Evolutionary conservation across 2,329 filamentous ascomycete genomes (phyloP).

Genomic region (Apiospora arundinis): DNA sequence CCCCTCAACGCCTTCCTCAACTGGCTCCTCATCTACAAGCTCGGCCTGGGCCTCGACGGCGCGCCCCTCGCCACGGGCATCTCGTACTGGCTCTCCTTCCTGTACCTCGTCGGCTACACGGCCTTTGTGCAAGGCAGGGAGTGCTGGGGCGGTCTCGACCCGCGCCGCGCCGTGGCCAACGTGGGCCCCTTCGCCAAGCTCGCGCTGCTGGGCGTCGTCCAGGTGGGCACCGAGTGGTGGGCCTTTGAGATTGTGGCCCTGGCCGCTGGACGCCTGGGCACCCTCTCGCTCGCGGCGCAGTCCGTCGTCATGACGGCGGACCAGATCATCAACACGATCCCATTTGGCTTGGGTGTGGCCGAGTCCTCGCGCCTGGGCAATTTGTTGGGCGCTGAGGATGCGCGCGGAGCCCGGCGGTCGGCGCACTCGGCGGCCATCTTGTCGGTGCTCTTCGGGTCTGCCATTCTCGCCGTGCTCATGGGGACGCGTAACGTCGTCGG

Average conservation of each 20-base stretch:
- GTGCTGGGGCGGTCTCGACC: slow-evolving; percentile 79
- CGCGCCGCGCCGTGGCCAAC: slow-evolving; percentile 68
- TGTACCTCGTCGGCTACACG: slow-evolving; percentile 76
- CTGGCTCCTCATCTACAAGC: slow-evolving; percentile 77
- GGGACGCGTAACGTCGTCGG: slow-evolving; percentile 75
- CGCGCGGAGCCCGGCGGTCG: slow-evolving; percentile 70
- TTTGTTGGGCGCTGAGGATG: slow-evolving; percentile 72
- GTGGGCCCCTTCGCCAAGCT: slow-evolving; percentile 75
- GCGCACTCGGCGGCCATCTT: slow-evolving; percentile 79
- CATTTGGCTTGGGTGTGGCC: slow-evolving; percentile 85
- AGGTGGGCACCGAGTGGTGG: slow-evolving; percentile 94
- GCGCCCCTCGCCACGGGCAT: slow-evolving; percentile 84
- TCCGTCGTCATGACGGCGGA: slow-evolving; percentile 91
- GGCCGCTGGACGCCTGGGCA: slow-evolving; percentile 80
- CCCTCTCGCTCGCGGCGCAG: slow-evolving; percentile 80
- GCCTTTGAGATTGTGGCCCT: slow-evolving; percentile 90
- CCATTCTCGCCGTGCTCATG: slow-evolving; percentile 74
- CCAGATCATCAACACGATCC: slow-evolving; percentile 84
- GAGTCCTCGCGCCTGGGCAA: slow-evolving; percentile 81
- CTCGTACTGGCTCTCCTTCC: slow-evolving; percentile 85
- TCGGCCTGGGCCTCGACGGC: slow-evolving; percentile 75
- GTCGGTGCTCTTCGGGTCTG: slow-evolving; percentile 69
- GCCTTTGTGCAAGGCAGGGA: slow-evolving; percentile 72
- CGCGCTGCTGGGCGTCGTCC: slow-evolving; percentile 77
- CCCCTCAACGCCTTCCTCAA: slow-evolving; percentile 83